Base-by-base conservation (phyloP, 2,329 filamentous ascomycete species). In the Trichophyton schoenleinii region DNA sequence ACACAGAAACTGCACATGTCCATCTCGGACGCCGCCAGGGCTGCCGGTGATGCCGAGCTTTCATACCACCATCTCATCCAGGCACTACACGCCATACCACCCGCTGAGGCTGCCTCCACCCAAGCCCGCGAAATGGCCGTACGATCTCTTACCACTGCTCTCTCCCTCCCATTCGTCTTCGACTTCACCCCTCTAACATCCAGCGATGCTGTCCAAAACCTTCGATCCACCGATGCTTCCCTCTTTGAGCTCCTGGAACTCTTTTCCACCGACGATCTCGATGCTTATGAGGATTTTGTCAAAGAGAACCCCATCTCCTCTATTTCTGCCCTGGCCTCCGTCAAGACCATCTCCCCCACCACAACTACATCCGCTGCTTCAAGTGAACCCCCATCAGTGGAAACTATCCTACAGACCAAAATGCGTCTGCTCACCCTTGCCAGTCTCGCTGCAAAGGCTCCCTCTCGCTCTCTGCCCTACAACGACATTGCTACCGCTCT, bases 381-480 rank as follows among this genome's bases (percentile, higher is more conserved):
- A 11, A 53, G 18, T 13, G 55, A 58, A 42, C 18, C 55, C 3
- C 34, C 38, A 41, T 44, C 38, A 25, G 41, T 59, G 25, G 57
- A 59, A 20, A 86, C 95, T 60, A 85, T 84, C 64, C 83, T 97
- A 67, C 85, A 91, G 81, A 89, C 88, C 75, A 99, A 99, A 82
- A 96, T 97, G 83, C 89, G 94, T 68, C 85, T 99, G 53, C 83
- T 99, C 63, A 97, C 94, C 13, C 88, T 99, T 67, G 87, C 92
- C 67, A 92, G 88, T 67, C 82, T 97, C 66, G 91, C 92, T 20
- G 90, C 92, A 42, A 85, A 87, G 67, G 87, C 87, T 22, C 87
- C 88, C 64, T 89, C 85, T 70, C 88, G 92, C 70, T 90, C 94
- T 70, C 87, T 99, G 60, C 87, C 92, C 64, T 99, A 99, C 78